Evolutionary conservation across 1,139 yeast genomes (phyloP).

Genomic region (Hemisphaericaspora lyxosophila): DNA sequence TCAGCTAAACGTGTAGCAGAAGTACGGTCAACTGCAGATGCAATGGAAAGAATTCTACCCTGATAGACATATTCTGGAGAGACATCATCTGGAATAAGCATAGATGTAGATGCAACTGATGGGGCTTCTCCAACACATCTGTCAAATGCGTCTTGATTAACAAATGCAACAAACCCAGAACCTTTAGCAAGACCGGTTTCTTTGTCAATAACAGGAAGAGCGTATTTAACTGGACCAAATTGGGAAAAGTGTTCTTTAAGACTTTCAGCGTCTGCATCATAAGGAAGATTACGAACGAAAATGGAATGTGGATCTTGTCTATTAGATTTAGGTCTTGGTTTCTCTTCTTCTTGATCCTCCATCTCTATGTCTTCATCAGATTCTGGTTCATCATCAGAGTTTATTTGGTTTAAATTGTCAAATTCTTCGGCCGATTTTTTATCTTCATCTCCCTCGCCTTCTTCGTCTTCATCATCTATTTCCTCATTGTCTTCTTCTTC

Average conservation of each 20-base stretch:
- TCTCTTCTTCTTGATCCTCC: slow-evolving; percentile 31
- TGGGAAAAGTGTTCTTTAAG: slow-evolving; percentile 73
- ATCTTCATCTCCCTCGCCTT: slow-evolving; percentile 36
- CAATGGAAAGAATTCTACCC: slow-evolving; percentile 82
- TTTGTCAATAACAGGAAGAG: slow-evolving; percentile 87
- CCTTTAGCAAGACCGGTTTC: slow-evolving; percentile 88
- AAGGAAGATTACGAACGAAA: slow-evolving; percentile 90
- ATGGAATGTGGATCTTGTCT: slow-evolving; percentile 69
- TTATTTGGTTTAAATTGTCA: slow-evolving; percentile 25
- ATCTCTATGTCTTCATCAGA: slow-evolving; percentile 19
- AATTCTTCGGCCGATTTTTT: slow-evolving; percentile 32
- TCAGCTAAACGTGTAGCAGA: slow-evolving; percentile 79
- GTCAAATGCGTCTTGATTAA: slow-evolving; percentile 56
- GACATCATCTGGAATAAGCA: slow-evolving; percentile 89
- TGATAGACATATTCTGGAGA: slow-evolving; percentile 86
- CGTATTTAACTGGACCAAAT: slow-evolving; percentile 89
- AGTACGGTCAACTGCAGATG: slow-evolving; percentile 84
- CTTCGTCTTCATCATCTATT: slow-evolving; percentile 27
- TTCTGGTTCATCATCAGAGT: slow-evolving; percentile 32
- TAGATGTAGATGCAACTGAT: slow-evolving; percentile 67
- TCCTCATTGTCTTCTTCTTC: slow-evolving; percentile 22
- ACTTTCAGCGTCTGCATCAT: slow-evolving; percentile 84
- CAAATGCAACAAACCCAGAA: slow-evolving; percentile 91
- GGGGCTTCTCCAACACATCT: slow-evolving; percentile 82
- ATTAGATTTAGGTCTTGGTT: slow-evolving; percentile 45